These are phyloP conservation scores for Nissolia schottii DNA, from an alignment of 306 rosid genomes.

Conservation along the genomic window DNA sequence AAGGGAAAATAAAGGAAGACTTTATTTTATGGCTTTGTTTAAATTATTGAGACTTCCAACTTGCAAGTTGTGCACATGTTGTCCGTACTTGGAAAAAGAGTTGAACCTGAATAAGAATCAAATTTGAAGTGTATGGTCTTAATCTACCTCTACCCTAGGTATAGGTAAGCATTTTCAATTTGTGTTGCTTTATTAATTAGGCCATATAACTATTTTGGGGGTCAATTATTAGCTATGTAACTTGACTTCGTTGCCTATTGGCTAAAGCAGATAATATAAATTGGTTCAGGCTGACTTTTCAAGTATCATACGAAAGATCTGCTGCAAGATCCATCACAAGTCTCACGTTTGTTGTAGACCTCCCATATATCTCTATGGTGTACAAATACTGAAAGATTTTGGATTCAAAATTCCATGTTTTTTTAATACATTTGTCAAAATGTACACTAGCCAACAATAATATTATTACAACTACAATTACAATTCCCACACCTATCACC, in stretches of 20 bases:
- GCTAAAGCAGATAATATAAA: slow-evolving; percentile 3
- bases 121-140: slow-evolving; percentile 8
- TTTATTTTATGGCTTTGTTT: slow-evolving; percentile 12
- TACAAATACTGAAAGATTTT: neutral
- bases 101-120: neutral
- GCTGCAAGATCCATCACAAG: neutral
- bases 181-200: neutral
- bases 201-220: no score
- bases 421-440: neutral
- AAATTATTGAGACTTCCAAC: slow-evolving; percentile 1
- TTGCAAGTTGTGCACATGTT: slow-evolving; percentile 14
- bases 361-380: neutral
- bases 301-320: neutral
- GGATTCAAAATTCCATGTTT: neutral
- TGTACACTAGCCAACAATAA: neutral
- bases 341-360: slow-evolving; percentile 1
- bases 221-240: neutral
- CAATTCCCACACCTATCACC: neutral
- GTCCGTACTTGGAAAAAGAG: neutral
- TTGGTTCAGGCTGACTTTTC: slow-evolving; percentile 10
- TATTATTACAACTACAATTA: no score
- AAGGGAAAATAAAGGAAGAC: neutral
- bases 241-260: slow-evolving; percentile 7
- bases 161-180: neutral
- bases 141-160: neutral